phyloP scores from a whole-genome alignment of 2,329 filamentous ascomycete species.

The Hypocreales sp. region DNA sequence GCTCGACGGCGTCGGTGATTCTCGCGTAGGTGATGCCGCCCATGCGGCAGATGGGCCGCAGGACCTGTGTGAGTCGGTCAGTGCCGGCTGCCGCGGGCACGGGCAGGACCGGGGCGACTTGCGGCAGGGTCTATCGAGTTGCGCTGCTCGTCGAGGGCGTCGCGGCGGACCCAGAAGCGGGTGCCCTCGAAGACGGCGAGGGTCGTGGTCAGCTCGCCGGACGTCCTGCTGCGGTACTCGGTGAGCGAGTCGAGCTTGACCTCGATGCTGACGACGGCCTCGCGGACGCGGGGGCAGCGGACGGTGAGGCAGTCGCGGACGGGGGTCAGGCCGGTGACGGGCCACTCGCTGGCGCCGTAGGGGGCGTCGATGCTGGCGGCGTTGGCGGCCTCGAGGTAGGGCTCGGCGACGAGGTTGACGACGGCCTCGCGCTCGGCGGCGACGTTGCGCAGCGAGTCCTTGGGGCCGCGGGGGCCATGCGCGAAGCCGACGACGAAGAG shows the following conservation, averaged over 20 bases:
- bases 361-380: slow-evolving; percentile 65
- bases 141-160: slow-evolving; percentile 66
- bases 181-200: slow-evolving; percentile 70
- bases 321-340: slow-evolving; percentile 59
- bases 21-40: slow-evolving; percentile 80
- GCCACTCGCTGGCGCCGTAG: slow-evolving; percentile 65
- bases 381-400: slow-evolving; percentile 79
- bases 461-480: slow-evolving; percentile 34
- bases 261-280: slow-evolving; percentile 74
- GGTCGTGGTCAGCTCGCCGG: slow-evolving; percentile 58
- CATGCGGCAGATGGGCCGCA: slow-evolving; percentile 62
- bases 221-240: slow-evolving; percentile 62
- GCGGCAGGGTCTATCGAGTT: slow-evolving; percentile 59
- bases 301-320: slow-evolving; percentile 49
- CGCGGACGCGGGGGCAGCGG: slow-evolving; percentile 55
- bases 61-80: too few relatives aligned
- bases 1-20: slow-evolving; percentile 52
- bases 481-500: slow-evolving; percentile 52
- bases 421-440: slow-evolving; percentile 57
- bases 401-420: slow-evolving; percentile 78
- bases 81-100: too few relatives aligned
- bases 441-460: slow-evolving; percentile 69
- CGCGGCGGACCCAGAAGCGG: slow-evolving; percentile 78
- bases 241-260: slow-evolving; percentile 57
- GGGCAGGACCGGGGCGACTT: too few relatives aligned